These are phyloP conservation scores for Aspergillus latus DNA, from an alignment of 2,329 filamentous ascomycete species.

Conservation along the genomic window DNA sequence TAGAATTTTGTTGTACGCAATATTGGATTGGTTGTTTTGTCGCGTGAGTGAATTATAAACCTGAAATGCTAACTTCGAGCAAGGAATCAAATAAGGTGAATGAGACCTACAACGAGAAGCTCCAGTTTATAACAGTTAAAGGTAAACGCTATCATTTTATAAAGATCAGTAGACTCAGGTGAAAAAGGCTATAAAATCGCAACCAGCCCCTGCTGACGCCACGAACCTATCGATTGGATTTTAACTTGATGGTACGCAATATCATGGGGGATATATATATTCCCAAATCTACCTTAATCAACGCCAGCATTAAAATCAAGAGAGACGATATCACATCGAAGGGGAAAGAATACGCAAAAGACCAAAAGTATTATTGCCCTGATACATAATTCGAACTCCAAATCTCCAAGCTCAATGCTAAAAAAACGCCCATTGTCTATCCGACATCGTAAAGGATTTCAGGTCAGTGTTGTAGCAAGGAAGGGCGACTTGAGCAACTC, in stretches of 20 bases:
- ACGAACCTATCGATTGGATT: neutral
- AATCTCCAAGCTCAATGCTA: constrained; percentile 11
- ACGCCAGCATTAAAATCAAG: neutral
- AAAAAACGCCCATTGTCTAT: constrained; percentile 1
- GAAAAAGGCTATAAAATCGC: neutral
- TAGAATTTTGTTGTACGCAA: neutral
- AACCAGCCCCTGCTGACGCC: neutral
- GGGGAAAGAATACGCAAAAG: constrained; percentile 4
- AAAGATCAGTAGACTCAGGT: neutral
- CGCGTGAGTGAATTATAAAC: neutral
- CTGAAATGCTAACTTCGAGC: neutral
- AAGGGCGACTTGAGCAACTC: constrained; percentile 84
- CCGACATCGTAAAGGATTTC: constrained; percentile 1
- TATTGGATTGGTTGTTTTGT: neutral
- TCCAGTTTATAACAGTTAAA: neutral
- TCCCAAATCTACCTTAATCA: constrained; percentile 6
- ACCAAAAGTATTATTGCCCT: neutral
- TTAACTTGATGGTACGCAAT: neutral
- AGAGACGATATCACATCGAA: neutral
- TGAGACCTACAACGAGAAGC: neutral
- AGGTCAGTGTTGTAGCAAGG: constrained; percentile 66
- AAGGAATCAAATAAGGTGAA: no score
- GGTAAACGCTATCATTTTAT: no score
- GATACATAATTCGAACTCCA: constrained; percentile 10
- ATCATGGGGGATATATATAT: constrained; percentile 8